Conservation (phyloP, 306 rosid genomes). For the peach (Prunus persica) region Prunus_persica_NCBIv2 NC_034009.1:35492001-35492500, state of each 20-base stretch:
- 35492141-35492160: constrained; percentile 28
- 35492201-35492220: neutral
- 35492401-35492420: no score
- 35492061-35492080: neutral
- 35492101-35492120: constrained; percentile 25
- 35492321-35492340: neutral
- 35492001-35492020: constrained; percentile 12
- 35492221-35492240: neutral
- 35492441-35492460: no score
- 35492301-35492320: neutral
- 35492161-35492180: constrained; percentile 9
- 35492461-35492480: no score
- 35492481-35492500: no score
- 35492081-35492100: neutral
- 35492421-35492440: no score
- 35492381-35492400: no score
- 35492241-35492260: neutral
- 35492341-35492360: no score
- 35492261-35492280: neutral
- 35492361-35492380: no score
- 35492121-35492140: constrained; percentile 12
- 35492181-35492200: neutral
- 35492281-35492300: neutral
- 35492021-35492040: neutral
- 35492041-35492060: neutral